Evolutionary conservation across 176 grass and related monocot species (phyloP).

Genomic region (Secale cereale): DNA sequence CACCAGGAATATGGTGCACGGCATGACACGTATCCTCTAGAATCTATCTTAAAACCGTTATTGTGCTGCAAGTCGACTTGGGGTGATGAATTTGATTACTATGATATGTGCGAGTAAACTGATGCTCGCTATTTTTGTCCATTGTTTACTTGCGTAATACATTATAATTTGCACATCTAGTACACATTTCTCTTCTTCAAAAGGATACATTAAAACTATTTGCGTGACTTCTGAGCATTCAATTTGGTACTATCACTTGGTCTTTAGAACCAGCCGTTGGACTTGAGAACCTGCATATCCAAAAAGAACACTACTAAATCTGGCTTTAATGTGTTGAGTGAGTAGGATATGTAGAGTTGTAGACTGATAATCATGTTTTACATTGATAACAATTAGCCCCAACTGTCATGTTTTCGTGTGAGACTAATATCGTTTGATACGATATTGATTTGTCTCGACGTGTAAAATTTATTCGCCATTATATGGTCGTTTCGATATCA

Average conservation of each 20-base stretch:
- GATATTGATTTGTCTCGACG: not conserved
- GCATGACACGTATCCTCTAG: not conserved
- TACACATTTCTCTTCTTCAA: not conserved
- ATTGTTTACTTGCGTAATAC: not conserved
- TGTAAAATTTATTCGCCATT: not conserved
- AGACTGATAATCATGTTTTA: not conserved
- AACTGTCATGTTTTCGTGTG: not conserved
- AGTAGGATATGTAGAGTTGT: not conserved
- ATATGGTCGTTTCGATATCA: not conserved
- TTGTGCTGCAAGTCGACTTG: not conserved
- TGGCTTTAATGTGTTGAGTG: not conserved
- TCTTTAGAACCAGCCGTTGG: not conserved
- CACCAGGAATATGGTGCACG: not conserved
- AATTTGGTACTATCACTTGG: not conserved
- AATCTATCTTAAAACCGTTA: not conserved
- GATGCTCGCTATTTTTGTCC: not conserved
- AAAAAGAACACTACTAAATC: not conserved
- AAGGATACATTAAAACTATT: not conserved
- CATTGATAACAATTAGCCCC: not conserved
- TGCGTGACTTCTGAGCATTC: not conserved
- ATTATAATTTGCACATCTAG: not conserved
- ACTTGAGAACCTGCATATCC: constrained; percentile 3
- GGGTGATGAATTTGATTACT: not conserved
- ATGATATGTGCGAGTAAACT: constrained; percentile 6
- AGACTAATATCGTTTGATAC: not conserved